Evolutionary conservation across 495 filamentous ascomycete species (phyloP), one percentile per base, ranked within the genome.

Genomic region (Lichina pygmaea): DNA sequence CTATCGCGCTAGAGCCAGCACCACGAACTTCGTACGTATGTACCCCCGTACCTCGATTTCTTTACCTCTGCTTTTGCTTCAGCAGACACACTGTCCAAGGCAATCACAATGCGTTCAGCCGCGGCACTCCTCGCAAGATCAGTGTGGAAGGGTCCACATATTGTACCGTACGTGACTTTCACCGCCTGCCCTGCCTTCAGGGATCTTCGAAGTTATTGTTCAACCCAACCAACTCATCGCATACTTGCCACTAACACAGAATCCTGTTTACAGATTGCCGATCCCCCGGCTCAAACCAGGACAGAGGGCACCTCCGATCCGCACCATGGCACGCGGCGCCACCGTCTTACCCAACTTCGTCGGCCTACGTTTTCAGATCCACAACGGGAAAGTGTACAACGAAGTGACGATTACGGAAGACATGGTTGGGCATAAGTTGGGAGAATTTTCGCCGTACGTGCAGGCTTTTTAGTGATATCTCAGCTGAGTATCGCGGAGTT

Each of bases 321-420:
- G 70, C 51, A 97, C 89, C 15, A 78, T 82, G 59, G 86, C 86
- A 33, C 79, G 89, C 51, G 67, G 72, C 45, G 89, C 89, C 39
- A 95, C 89, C 40, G 94, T 97, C 54, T 71, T 95, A 17, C 89
- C 89, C 37, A 91, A 82, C 58, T 95, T 95, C 60, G 85, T 97
- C 31, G 91, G 89, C 7, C 64, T 92, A 52, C 77, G 73, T 54
- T 97, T 95, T 61, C 79, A 86, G 55, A 72, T 97, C 16, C 79
- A 97, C 57, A 95, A 94, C 59, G 89, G 89, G 51, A 95, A 93
- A 70, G 72, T 68, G 2, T 97, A 97, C 57, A 58, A 80, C 49
- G 91, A 95, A 57, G 65, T 95, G 33, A 66, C 66, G 42, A 78
- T 97, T 48, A 93, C 85, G 38, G 86, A 94, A 60, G 83, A 95